A percentile compares a stretch with the other conserved stretches of the same genome.
Evolutionary conservation across 2,329 filamentous ascomycete genomes (phyloP).

Genomic region (Pseudogymnoascus sp.): DNA sequence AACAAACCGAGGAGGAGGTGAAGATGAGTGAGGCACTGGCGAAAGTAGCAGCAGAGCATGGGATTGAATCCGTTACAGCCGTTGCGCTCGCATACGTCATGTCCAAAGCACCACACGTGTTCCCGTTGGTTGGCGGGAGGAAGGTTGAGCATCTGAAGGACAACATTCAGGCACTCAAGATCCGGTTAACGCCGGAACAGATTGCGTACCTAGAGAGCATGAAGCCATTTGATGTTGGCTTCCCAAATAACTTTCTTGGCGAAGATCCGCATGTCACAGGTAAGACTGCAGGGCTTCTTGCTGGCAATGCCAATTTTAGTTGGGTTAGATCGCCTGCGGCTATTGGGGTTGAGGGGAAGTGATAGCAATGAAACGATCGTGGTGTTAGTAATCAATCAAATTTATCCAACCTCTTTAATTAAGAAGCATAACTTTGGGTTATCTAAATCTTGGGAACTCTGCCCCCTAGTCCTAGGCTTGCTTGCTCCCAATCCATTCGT

Average conservation of each 20-base stretch:
- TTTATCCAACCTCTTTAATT: not conserved
- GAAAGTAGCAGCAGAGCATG: slow-evolving; percentile 46
- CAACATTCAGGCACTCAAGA: slow-evolving; percentile 59
- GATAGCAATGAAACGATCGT: not conserved
- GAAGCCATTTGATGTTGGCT: slow-evolving; percentile 54
- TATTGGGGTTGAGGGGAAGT: not conserved
- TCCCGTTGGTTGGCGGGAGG: slow-evolving; percentile 63
- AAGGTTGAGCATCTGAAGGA: slow-evolving; percentile 60
- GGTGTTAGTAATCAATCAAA: not conserved
- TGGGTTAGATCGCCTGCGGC: not conserved
- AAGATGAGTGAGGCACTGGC: slow-evolving; percentile 31
- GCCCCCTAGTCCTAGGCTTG: too few species aligned
- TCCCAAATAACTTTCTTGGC: slow-evolving; percentile 54
- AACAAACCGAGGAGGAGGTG: slow-evolving; percentile 19
- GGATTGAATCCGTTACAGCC: slow-evolving; percentile 49
- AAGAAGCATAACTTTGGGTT: not conserved
- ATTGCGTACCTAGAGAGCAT: slow-evolving; percentile 57
- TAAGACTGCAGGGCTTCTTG: not conserved
- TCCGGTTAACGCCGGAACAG: slow-evolving; percentile 52
- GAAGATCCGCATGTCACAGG: slow-evolving; percentile 23
- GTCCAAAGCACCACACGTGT: slow-evolving; percentile 62
- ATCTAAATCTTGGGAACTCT: not conserved
- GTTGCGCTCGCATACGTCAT: slow-evolving; percentile 66
- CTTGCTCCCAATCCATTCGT: not conserved
- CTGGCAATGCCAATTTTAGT: not conserved